phyloP scores from a whole-genome alignment of 2,329 filamentous ascomycete species.

The Botryotinia narcissicola region DNA sequence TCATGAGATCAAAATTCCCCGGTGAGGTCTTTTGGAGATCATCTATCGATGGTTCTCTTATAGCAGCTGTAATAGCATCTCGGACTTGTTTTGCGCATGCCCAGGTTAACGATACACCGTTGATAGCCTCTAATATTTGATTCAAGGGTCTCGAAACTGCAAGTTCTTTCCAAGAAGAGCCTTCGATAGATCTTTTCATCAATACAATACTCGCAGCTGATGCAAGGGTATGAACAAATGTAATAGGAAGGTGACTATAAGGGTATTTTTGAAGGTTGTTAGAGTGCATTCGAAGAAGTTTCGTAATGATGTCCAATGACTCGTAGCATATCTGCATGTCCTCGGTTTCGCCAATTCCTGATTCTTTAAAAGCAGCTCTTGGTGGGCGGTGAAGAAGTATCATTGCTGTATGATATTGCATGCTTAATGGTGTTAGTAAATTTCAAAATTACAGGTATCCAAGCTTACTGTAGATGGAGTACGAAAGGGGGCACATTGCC shows the following conservation, averaged over 20 bases:
- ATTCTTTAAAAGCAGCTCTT: conserved; percentile 44
- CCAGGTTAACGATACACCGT: conserved; percentile 51
- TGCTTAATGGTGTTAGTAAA: conserved; percentile 28
- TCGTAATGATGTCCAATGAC: conserved; percentile 47
- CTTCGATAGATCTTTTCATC: conserved; percentile 45
- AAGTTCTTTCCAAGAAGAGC: conserved; percentile 43
- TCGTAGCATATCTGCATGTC: conserved; percentile 52
- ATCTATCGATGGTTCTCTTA: conserved; percentile 16
- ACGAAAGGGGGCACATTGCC: conserved; percentile 47
- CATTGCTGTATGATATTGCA: conserved; percentile 52
- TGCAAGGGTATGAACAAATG: conserved; percentile 50
- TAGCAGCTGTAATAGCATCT: conserved; percentile 36
- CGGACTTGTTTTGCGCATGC: conserved; percentile 46
- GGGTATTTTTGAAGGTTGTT: conserved; percentile 42
- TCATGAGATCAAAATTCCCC: conserved; percentile 28
- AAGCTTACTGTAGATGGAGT: conserved; percentile 45
- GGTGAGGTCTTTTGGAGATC: conserved; percentile 22
- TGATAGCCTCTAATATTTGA: conserved; percentile 49
- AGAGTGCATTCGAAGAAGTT: conserved; percentile 46
- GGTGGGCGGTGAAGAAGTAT: conserved; percentile 52
- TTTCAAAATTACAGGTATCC: neutral
- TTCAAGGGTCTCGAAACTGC: conserved; percentile 51
- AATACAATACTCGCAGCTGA: conserved; percentile 48
- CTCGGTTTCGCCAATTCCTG: conserved; percentile 43
- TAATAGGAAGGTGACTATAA: conserved; percentile 46